phyloP scores from a whole-genome alignment of 2,329 filamentous ascomycete genomes.

The Fusarium palustre region DNA sequence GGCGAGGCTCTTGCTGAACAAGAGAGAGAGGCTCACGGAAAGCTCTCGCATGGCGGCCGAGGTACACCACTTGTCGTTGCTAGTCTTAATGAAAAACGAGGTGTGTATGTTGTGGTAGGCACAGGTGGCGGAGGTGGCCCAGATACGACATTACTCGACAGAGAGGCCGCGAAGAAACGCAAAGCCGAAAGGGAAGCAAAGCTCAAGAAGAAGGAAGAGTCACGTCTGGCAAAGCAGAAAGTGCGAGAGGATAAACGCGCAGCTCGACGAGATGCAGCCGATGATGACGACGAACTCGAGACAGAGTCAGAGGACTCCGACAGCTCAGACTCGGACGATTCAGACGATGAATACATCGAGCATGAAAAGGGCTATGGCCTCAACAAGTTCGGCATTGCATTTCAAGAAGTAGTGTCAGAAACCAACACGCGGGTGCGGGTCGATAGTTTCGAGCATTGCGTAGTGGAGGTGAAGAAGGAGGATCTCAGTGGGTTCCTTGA shows the following conservation, averaged over 20 bases:
- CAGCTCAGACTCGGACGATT: slow-evolving; percentile 57
- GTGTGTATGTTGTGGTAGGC: slow-evolving; percentile 92
- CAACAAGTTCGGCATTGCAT: slow-evolving; percentile 94
- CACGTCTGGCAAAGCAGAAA: slow-evolving; percentile 66
- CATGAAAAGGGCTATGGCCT: slow-evolving; percentile 76
- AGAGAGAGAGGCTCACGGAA: slow-evolving; percentile 80
- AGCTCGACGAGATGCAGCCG: slow-evolving; percentile 62
- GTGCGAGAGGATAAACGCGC: slow-evolving; percentile 71
- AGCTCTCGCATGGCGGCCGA: slow-evolving; percentile 73
- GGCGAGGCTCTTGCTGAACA: slow-evolving; percentile 92
- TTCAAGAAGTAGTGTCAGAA: slow-evolving; percentile 93
- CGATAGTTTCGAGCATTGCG: slow-evolving; percentile 97
- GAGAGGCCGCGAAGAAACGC: slow-evolving; percentile 72
- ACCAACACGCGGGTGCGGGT: slow-evolving; percentile 90
- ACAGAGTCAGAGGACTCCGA: slow-evolving; percentile 59
- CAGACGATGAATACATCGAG: slow-evolving; percentile 65
- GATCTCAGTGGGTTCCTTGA: slow-evolving; percentile 92
- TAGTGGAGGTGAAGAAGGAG: slow-evolving; percentile 97
- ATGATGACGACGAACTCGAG: slow-evolving; percentile 62
- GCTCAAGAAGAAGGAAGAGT: slow-evolving; percentile 70
- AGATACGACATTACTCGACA: slow-evolving; percentile 75
- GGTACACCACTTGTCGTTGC: slow-evolving; percentile 91
- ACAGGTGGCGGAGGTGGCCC: slow-evolving; percentile 88
- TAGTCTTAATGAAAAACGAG: slow-evolving; percentile 85
- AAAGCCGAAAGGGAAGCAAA: slow-evolving; percentile 73